A percentile compares a stretch with the other conserved stretches of the same genome.
Evolutionary conservation across 1,139 yeast species (phyloP).

Genomic region (Geotrichum candidum): DNA sequence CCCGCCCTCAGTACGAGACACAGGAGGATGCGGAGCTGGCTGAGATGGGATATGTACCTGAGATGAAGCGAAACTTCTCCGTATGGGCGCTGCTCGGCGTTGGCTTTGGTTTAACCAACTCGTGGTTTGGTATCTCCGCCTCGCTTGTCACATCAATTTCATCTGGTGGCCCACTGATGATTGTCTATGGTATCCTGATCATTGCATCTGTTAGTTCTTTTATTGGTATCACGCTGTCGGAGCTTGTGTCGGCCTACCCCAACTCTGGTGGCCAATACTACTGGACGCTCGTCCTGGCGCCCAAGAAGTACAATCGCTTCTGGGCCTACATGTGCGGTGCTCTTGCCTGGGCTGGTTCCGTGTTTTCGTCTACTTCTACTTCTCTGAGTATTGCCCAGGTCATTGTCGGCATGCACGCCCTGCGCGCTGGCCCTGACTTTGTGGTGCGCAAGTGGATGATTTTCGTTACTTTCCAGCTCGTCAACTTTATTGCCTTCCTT

Average conservation of each 20-base stretch:
- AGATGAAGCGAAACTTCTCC: slow-evolving; percentile 47
- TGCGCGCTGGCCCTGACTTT: slow-evolving; percentile 42
- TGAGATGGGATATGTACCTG: slow-evolving; percentile 30
- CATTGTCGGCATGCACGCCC: slow-evolving; percentile 46
- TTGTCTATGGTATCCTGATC: slow-evolving; percentile 46
- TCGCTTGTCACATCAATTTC: slow-evolving; percentile 45
- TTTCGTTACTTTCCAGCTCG: slow-evolving; percentile 42
- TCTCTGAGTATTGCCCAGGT: slow-evolving; percentile 47
- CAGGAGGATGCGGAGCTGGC: slow-evolving; percentile 19
- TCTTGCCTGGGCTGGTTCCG: slow-evolving; percentile 52
- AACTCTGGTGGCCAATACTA: slow-evolving; percentile 56
- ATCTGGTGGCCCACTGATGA: slow-evolving; percentile 47
- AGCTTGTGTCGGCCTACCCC: slow-evolving; percentile 50
- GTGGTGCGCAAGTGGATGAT: slow-evolving; percentile 45
- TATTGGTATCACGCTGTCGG: slow-evolving; percentile 46
- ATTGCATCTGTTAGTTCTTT: slow-evolving; percentile 45
- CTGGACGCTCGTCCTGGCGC: slow-evolving; percentile 54
- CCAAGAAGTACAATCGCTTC: slow-evolving; percentile 43
- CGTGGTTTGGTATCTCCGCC: slow-evolving; percentile 50
- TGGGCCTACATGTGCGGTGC: slow-evolving; percentile 51
- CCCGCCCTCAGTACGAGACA: neutral
- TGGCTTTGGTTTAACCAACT: slow-evolving; percentile 49
- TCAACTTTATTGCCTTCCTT: slow-evolving; percentile 33
- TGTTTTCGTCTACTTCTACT: slow-evolving; percentile 53
- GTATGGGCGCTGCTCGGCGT: slow-evolving; percentile 49